Base-by-base conservation (phyloP, 768 basidiomycete species). In the Lentinus tigrinus region DNA sequence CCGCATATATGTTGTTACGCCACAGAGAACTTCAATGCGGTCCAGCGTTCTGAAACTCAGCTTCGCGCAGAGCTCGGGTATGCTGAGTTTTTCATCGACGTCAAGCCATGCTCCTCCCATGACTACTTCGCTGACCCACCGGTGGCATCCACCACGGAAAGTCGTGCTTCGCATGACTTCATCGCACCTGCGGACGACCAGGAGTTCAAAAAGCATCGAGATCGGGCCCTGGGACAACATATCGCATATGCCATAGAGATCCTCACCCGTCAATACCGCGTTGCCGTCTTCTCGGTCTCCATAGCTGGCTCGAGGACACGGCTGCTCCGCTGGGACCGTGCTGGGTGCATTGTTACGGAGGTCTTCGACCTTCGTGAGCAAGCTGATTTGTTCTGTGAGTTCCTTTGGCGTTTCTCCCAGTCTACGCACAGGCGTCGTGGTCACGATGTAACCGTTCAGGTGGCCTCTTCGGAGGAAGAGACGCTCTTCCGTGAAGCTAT, bases 301-400 rank as follows among this genome's bases (percentile, higher is more conserved):
- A 58, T 77, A n/a, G 62, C 42, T 19, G 65, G 67, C 34, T 56
- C 61, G 0, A 49, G 49, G n/a, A 70, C 63, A 11, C 68, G 73
- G 5, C 54, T 76, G 31, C 60, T 76, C 23, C 65, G 69, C 4
- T 64, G 66, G 57, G 75, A 76, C 49, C 67, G 74, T 5, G 60
- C 70, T 7, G 75, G 72, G 3, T 65, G 60, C 3, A 58, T 75
- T 17, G 71, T 74, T 3, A 64, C 73, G 0, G 52, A 56, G 27
- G 27, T 43, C 3, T 72, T 76, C 62, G 58, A 71, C 48, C 67
- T 66, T 39, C 44, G 55, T 0, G 11, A 58, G 6, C n/a, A 68
- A 1, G 56, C 63, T 11, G 47, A 57, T 17, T 19, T 57, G 0
- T 61, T 77, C 3, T 50, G 61, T 2, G 63, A 70, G 7, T 75